phyloP scores from a whole-genome alignment of 2,329 filamentous ascomycete species.

The Xylaria sp. region DNA sequence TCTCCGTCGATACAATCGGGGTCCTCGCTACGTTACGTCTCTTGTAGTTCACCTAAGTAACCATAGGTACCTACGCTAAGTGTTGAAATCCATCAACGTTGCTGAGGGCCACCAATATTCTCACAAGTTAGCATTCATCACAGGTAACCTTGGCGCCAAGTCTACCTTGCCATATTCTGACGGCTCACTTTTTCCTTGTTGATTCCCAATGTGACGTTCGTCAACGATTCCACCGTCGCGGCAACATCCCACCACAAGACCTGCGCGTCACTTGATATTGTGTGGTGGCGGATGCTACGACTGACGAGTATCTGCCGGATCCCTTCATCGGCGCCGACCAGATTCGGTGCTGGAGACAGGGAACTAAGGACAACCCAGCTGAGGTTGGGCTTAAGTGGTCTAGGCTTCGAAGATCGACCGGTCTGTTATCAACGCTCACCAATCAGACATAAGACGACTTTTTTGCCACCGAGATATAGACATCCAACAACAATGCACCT shows the following conservation, averaged over 20 bases:
- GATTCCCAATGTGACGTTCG: conserved; percentile 1
- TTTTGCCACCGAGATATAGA: conserved; percentile 5
- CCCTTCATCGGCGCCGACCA: conserved; percentile 1
- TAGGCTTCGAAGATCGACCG: conserved; percentile 27
- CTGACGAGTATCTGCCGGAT: conserved; percentile 22
- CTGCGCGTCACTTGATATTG: background rate
- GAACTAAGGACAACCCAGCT: conserved; percentile 1
- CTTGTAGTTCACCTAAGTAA: background rate
- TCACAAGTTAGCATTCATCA: background rate
- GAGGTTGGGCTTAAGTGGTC: conserved; percentile 16
- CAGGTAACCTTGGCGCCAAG: conserved; percentile 12
- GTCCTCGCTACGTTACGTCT: conserved; percentile 33
- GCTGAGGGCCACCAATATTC: conserved; percentile 1
- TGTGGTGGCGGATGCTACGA: conserved; percentile 25
- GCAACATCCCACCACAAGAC: conserved; percentile 11
- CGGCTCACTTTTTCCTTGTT: background rate
- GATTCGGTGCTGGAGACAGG: conserved; percentile 9
- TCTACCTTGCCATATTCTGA: conserved; percentile 2
- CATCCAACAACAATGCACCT: background rate
- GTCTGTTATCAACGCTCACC: conserved; percentile 16
- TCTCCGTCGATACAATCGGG: conserved; percentile 1
- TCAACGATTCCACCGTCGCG: background rate
- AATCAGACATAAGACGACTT: conserved; percentile 18
- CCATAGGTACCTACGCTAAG: conserved; percentile 11
- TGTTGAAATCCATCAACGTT: conserved; percentile 8